Base-by-base conservation (phyloP, 164 flowering plant species). In the Berberis vulgaris region DNA sequence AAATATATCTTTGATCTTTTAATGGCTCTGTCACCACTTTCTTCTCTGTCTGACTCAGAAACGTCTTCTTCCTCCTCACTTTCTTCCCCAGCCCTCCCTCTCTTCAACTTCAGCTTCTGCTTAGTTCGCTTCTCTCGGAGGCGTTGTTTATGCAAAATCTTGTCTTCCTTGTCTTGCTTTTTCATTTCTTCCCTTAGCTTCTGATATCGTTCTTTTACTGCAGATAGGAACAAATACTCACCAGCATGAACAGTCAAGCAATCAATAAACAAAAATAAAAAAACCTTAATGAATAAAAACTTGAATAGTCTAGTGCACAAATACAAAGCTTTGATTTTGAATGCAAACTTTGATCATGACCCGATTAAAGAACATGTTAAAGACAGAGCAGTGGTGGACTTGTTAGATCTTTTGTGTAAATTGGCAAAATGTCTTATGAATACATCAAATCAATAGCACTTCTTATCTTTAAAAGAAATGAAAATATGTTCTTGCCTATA, bases 151-250 rank as follows among this genome's bases (percentile, higher is more conserved):
- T 75, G 79, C 6, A 78, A 60, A 63, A 69, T 69, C 74, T 95
- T 95, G 78, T 95, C 99, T 66, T 83, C 92, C 71, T 81, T 78
- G 70, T 95, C 99, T 43, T 43, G 77, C 57, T 67, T 69, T 76
- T 85, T 82, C 86, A 89, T 67, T 52, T 83, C 80, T 64, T 81
- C 86, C 69, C 84, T 81, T 74, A 82, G 60, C 71, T 78, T 86
- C 57, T 73, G 67, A 71, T 80, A 73, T 66, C 82, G 71, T 65
- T 86, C 80, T 67, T 68, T 63, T 11, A 84, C 85, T 77, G 85
- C 76, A 67, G 61, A 0, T 57, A 13, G n/a, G 45, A 43, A 41
- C 4, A 65, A 54, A 26, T 26, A 26, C 26, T 26, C 26, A 26
- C 26, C 26, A 26, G 26, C 26, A 26, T 26, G 26, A 26, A 26